Evolutionary conservation across 23 red algal genomes (phyloP), one percentile per base, ranked within the genome.

Genomic region (Agarophyton chilense): DNA sequence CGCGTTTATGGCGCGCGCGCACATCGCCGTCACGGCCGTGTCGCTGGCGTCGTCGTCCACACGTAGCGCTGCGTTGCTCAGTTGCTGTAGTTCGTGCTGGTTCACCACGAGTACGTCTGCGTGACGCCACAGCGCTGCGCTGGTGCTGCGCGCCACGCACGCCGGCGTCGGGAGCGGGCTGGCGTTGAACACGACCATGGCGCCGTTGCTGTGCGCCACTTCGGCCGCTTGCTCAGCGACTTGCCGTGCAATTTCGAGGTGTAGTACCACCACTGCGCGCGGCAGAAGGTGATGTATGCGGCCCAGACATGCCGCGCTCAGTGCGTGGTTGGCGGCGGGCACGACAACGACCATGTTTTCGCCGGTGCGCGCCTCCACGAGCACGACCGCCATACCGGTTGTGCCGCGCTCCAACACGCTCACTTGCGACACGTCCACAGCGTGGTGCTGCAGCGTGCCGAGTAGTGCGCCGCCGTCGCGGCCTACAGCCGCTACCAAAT

Each of bases 31-130:
- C 44, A 47, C n/a, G n/a, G n/a, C 62, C 45, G 39, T 40, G 9
- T 22, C 19, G 34, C 34, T 29, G 2, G 4, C 64, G 51, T 41
- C 51, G 28, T 56, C 72, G 26, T 79, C 86, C 36, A 29, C 4
- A 4, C 22, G 58, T 17, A 38, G 29, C 25, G 5, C 9, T 26
- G 28, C 86, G 28, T 52, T 52, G 39, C 44, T 56, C 60, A 89
- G 52, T 26, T 78, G 67, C 44, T 55, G 9, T 17, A 43, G 13
- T 43, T 91, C 88, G 2, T 55, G 36, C 52, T 91, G 40, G 53
- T 91, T 91, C 60, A 91, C 60, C 33, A 91, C 60, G 36, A 82
- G 11, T 14, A 91, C 41, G 75, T 91, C 50, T 64, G 74, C 64
- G 39, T 52, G 47, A 13, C 38, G 28, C 75, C 75, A 81, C 14